These are phyloP conservation scores for Plantago coronopus DNA, from an alignment of 305 asterid genomes.

Conservation along the genomic window DNA sequence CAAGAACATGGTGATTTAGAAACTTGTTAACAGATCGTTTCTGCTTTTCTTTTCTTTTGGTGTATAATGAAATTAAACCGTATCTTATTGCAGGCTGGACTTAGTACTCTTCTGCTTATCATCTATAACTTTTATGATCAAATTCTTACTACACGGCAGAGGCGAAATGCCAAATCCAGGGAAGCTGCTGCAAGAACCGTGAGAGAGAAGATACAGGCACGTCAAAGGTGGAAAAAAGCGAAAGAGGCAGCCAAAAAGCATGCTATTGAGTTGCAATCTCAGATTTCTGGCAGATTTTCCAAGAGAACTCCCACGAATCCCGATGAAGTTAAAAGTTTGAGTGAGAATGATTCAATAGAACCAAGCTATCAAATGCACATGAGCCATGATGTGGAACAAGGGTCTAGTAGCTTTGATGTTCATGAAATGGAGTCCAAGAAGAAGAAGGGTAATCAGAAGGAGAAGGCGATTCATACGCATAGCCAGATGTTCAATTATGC, in stretches of 20 bases:
- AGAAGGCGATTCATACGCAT: slow-evolving; percentile 56
- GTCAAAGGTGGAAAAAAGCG: slow-evolving; percentile 79
- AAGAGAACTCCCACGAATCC: slow-evolving; percentile 31
- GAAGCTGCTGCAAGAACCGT: slow-evolving; percentile 90
- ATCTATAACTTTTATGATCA: slow-evolving; percentile 85
- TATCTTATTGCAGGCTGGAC: slow-evolving; percentile 56
- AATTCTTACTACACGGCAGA: slow-evolving; percentile 67
- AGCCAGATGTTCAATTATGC: slow-evolving; percentile 97
- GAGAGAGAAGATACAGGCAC: slow-evolving; percentile 68
- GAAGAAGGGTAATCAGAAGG: slow-evolving; percentile 42
- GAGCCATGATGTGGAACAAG: slow-evolving; percentile 36
- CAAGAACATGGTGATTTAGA: neutral
- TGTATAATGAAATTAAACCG: slow-evolving; percentile 12
- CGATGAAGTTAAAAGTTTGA: slow-evolving; percentile 41
- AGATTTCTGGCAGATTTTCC: slow-evolving; percentile 63
- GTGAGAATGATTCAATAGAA: slow-evolving; percentile 32
- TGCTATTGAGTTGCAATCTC: slow-evolving; percentile 57
- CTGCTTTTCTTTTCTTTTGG: neutral
- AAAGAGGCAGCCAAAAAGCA: slow-evolving; percentile 83
- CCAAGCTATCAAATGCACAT: slow-evolving; percentile 32
- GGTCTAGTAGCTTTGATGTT: slow-evolving; percentile 34
- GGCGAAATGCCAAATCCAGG: slow-evolving; percentile 75
- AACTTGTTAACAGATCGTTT: neutral
- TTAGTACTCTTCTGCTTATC: slow-evolving; percentile 67
- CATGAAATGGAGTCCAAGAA: slow-evolving; percentile 35